phyloP scores from a whole-genome alignment of 192 early-diverging fungal species.

The Coemansia sp. region DNA sequence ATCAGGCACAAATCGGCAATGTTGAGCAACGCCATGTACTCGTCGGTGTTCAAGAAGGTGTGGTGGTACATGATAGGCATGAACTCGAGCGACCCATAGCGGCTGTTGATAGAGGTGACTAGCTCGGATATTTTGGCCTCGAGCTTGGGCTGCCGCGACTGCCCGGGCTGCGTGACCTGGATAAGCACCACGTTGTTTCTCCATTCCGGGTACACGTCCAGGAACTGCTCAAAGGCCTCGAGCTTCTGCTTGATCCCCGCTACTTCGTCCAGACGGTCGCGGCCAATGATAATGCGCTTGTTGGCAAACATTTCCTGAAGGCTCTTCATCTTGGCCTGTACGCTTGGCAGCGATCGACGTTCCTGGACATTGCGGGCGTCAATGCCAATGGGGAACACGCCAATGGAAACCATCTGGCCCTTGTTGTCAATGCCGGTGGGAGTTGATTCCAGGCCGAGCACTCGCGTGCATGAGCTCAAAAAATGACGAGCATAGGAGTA shows the following conservation, averaged over 20 bases:
- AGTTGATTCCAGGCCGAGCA: constrained; percentile 89
- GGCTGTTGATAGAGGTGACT: constrained; percentile 92
- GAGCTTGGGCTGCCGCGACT: constrained; percentile 61
- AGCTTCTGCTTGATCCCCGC: constrained; percentile 95
- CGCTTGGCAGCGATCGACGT: constrained; percentile 62
- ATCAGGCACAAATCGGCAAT: constrained; percentile 93
- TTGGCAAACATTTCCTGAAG: constrained; percentile 81
- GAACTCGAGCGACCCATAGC: constrained; percentile 92
- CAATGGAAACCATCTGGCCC: constrained; percentile 73
- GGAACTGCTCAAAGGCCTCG: constrained; percentile 90
- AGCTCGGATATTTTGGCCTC: constrained; percentile 88
- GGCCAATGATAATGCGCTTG: constrained; percentile 94
- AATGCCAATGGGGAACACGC: constrained; percentile 98
- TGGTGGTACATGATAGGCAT: constrained; percentile 93
- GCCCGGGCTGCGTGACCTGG: constrained; percentile 91
- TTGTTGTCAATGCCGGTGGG: constrained; percentile 84
- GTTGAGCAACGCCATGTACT: constrained; percentile 90
- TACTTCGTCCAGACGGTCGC: constrained; percentile 91
- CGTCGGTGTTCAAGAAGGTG: constrained; percentile 86
- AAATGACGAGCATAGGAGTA: constrained; percentile 96
- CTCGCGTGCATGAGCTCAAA: constrained; percentile 85
- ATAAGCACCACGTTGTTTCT: constrained; percentile 87
- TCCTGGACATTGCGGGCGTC: constrained; percentile 71
- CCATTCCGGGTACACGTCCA: constrained; percentile 89
- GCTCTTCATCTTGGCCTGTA: constrained; percentile 72